Percentiles rank a stretch among this genome's conserved stretches.
Evolutionary conservation across 2,329 filamentous ascomycete species (phyloP).

Genomic region (Gremmenia infestans): DNA sequence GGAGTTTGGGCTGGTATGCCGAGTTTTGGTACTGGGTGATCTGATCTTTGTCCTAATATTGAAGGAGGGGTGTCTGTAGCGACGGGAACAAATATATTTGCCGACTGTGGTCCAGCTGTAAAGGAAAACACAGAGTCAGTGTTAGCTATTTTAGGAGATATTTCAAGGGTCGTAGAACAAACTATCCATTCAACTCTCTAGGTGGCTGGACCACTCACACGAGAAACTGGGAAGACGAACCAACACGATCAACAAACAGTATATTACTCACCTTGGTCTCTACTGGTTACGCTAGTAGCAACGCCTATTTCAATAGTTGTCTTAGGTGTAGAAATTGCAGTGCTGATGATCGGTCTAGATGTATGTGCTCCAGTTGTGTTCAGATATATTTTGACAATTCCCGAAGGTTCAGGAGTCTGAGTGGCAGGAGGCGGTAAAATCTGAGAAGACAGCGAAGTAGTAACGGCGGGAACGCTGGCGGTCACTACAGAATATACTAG

Average conservation of each 20-base stretch:
- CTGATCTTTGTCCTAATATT: slow-evolving; percentile 41
- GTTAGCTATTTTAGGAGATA: background rate
- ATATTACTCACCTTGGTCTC: background rate
- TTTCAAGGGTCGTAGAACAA: no score
- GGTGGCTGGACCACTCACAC: no score
- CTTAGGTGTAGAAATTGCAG: slow-evolving; percentile 17
- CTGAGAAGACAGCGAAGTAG: slow-evolving; percentile 31
- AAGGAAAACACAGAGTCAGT: background rate
- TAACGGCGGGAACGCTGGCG: slow-evolving; percentile 29
- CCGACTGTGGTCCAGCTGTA: slow-evolving; percentile 7
- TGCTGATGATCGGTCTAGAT: slow-evolving; percentile 19
- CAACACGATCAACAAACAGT: background rate
- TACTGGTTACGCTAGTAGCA: background rate
- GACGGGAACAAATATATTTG: slow-evolving; percentile 55
- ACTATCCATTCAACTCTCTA: no score
- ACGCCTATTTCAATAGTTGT: slow-evolving; percentile 5
- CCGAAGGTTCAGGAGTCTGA: slow-evolving; percentile 31
- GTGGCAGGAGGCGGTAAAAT: slow-evolving; percentile 30
- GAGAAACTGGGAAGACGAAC: no score
- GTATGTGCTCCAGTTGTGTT: slow-evolving; percentile 23
- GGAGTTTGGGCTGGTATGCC: slow-evolving; percentile 39
- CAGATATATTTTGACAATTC: slow-evolving; percentile 32
- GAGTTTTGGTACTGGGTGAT: slow-evolving; percentile 54
- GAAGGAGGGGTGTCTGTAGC: slow-evolving; percentile 46
- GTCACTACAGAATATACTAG: slow-evolving; percentile 14